Evolutionary conservation across 257 asterid species (phyloP).

Genomic region (Osmanthus fragrans): DNA sequence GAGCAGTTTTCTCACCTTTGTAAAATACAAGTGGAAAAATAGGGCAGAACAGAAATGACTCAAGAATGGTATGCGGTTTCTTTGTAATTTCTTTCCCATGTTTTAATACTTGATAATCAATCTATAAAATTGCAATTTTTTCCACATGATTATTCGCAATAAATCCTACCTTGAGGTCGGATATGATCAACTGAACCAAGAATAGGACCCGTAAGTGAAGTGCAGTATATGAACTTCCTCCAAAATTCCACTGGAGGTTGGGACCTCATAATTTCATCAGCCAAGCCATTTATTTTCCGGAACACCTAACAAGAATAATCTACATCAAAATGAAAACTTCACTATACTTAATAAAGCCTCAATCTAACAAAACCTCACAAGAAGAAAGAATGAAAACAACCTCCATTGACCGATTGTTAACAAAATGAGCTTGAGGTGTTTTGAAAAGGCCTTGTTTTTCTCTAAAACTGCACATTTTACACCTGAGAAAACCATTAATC

Average conservation of each 20-base stretch:
- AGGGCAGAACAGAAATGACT: neutral
- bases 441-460: conserved; percentile 63
- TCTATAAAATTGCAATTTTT: neutral
- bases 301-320: conserved; percentile 62
- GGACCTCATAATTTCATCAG: conserved; percentile 70
- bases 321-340: conserved; percentile 37
- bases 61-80: neutral
- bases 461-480: conserved; percentile 79
- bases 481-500: conserved; percentile 42
- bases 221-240: conserved; percentile 94
- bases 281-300: conserved; percentile 75
- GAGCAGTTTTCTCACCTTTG: neutral
- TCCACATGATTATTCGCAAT: conserved; percentile 3
- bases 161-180: conserved; percentile 76
- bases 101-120: neutral
- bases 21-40: conserved; percentile 10
- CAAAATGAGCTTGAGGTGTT: conserved; percentile 95
- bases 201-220: conserved; percentile 77
- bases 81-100: neutral
- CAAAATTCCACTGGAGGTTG: conserved; percentile 92
- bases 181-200: conserved; percentile 91
- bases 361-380: conserved; percentile 4
- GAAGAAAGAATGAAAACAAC: conserved; percentile 34
- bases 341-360: conserved; percentile 13
- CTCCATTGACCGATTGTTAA: conserved; percentile 95